Conservation (phyloP, 1,139 yeast genomes). For the Meyerozyma elateridarum region DNA sequence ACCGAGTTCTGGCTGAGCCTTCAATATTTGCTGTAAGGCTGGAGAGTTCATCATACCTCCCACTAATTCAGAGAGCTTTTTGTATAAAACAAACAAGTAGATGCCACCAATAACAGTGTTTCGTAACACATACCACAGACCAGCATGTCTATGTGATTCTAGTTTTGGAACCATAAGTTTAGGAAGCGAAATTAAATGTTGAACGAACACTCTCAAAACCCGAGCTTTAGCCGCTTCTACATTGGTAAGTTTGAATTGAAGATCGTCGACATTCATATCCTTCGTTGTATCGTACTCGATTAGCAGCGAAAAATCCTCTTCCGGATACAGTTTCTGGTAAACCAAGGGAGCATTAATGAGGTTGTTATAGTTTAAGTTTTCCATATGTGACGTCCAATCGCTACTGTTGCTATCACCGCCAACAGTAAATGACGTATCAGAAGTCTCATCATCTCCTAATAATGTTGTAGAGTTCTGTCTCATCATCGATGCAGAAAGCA, state of each 20-base stretch:
- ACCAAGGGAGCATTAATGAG: slow-evolving; percentile 27
- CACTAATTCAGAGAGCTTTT: slow-evolving; percentile 19
- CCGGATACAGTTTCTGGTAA: slow-evolving; percentile 25
- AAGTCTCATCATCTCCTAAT: slow-evolving; percentile 9
- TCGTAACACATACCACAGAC: slow-evolving; percentile 39
- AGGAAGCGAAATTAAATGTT: slow-evolving; percentile 24
- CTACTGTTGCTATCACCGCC: slow-evolving; percentile 8
- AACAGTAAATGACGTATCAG: slow-evolving; percentile 8
- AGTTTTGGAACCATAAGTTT: slow-evolving; percentile 34
- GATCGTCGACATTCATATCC: slow-evolving; percentile 10
- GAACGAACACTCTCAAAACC: slow-evolving; percentile 23
- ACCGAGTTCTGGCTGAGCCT: slow-evolving; percentile 5
- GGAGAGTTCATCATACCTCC: slow-evolving; percentile 16
- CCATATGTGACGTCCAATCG: slow-evolving; percentile 12
- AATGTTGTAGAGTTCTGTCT: background rate
- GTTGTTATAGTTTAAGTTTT: slow-evolving; percentile 23
- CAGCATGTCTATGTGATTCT: slow-evolving; percentile 39
- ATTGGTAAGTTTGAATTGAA: slow-evolving; percentile 15
- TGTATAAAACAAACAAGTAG: slow-evolving; percentile 34
- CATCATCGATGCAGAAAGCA: slow-evolving; percentile 5
- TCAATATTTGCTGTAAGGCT: slow-evolving; percentile 9
- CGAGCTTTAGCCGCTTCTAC: slow-evolving; percentile 18
- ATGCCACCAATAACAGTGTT: slow-evolving; percentile 38
- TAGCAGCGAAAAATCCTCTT: slow-evolving; percentile 31
- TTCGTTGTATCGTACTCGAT: slow-evolving; percentile 15